phyloP scores from a whole-genome alignment of 768 basidiomycete species.

The Amylocystis lapponica region DNA sequence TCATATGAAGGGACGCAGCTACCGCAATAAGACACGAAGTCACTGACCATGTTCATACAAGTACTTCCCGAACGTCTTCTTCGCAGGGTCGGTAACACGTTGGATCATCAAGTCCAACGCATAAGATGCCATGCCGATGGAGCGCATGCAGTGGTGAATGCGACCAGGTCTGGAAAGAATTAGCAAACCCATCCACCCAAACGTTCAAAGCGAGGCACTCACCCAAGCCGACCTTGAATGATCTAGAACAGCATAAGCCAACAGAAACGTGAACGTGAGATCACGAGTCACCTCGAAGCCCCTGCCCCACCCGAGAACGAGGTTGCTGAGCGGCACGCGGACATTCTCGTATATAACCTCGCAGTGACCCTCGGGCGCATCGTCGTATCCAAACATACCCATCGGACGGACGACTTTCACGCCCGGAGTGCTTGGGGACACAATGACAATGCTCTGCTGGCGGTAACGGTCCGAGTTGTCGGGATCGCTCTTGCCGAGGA shows the following conservation, averaged over 20 bases:
- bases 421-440: conserved; percentile 84
- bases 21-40: not conserved
- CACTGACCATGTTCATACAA: conserved; percentile 81
- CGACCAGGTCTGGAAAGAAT: conserved; percentile 68
- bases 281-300: conserved; percentile 94
- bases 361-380: conserved; percentile 95
- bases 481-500: conserved; percentile 93
- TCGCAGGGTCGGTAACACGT: conserved; percentile 85
- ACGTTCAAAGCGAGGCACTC: conserved; percentile 1
- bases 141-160: conserved; percentile 97
- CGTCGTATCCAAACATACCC: conserved; percentile 91
- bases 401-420: conserved; percentile 90
- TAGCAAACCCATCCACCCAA: not conserved
- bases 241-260: conserved; percentile 39
- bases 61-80: conserved; percentile 93
- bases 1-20: not conserved
- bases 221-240: conserved; percentile 95
- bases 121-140: conserved; percentile 81
- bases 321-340: conserved; percentile 74
- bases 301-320: conserved; percentile 89
- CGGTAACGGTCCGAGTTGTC: conserved; percentile 66
- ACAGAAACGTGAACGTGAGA: conserved; percentile 2
- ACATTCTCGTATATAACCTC: conserved; percentile 95
- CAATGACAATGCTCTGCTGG: conserved; percentile 92
- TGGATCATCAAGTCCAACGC: conserved; percentile 86